Evolutionary conservation across 495 filamentous ascomycete genomes (phyloP), one percentile per base, ranked within the genome.

Genomic region (Tuber borchii): DNA sequence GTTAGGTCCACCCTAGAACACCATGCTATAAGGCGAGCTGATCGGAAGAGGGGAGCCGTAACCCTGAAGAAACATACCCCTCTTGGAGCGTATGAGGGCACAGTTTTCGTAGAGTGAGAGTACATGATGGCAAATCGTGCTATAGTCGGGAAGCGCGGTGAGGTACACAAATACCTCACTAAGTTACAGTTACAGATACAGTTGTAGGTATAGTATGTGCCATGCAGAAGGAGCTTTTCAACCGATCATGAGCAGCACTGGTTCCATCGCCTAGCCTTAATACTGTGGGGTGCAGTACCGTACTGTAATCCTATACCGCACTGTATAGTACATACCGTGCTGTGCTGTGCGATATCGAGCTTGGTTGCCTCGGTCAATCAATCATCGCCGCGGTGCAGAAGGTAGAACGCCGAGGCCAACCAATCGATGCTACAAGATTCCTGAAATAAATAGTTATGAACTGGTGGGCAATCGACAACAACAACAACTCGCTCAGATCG

Each of bases 401-500:
- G n/a, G 26, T 65, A 17, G 14, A 17, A 34, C 16, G 12, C 31
- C 6, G 3, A 6, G 17, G 31, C 34, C 26, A 65, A 7, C 56
- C 56, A 34, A 65, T 65, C 56, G 56, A 65, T 65, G 31, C 56
- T 14, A 34, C 26, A 31, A 65, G 56, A 65, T 65, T 65, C 26
- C 26, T 12, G 5, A 65, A n/a, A 34, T 34, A 31, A 31, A 65
- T 31, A 61, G 2, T 9, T 43, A 10, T 7, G 39, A 40, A 51
- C 46, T 51, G 48, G 48, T 8, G 19, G 6, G 22, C 20, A 51
- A 61, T 26, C 51, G n/a, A 10, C n/a, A 61, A 31, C n/a, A 34
- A 65, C n/a, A 16, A 16, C 56, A 65, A 65, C 56, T 65, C 56
- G 56, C 56, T 34, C 56, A 65, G 56, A 65, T 65, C 56, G 56